Percentiles rank a stretch among this genome's conserved stretches.
phyloP scores from a whole-genome alignment of 2,329 filamentous ascomycete species.

The Ophiostoma perfectum region DNA sequence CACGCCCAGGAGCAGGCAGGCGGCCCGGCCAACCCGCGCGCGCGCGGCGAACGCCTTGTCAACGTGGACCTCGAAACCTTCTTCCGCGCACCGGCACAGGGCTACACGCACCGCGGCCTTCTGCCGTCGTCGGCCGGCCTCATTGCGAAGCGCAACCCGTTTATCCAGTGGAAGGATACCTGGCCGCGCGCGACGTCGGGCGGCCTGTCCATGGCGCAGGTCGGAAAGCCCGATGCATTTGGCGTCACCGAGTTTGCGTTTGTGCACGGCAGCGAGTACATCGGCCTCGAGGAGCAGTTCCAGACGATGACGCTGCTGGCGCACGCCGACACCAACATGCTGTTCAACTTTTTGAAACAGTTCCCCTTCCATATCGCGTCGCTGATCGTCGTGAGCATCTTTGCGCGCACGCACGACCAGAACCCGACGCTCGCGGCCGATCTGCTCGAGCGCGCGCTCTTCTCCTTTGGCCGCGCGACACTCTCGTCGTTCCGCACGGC shows the following conservation, averaged over 20 bases:
- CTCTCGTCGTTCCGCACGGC: conserved; percentile 75
- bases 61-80: conserved; percentile 52
- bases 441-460: conserved; percentile 82
- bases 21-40: conserved; percentile 24
- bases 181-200: conserved; percentile 77
- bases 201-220: conserved; percentile 66
- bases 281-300: conserved; percentile 69
- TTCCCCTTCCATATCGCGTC: conserved; percentile 39
- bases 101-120: conserved; percentile 9
- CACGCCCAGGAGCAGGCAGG: conserved; percentile 44
- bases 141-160: conserved; percentile 70
- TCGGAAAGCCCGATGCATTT: conserved; percentile 22
- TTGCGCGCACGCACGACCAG: conserved; percentile 77
- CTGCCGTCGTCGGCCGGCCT: conserved; percentile 16
- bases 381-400: conserved; percentile 86
- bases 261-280: conserved; percentile 68
- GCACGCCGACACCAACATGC: conserved; percentile 62
- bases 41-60: conserved; percentile 32
- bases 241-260: conserved; percentile 68
- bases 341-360: not conserved
- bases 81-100: conserved; percentile 33
- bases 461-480: conserved; percentile 84
- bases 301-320: conserved; percentile 73
- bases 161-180: conserved; percentile 78
- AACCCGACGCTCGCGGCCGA: conserved; percentile 83